Evolutionary conservation across 352 stramenopile species (phyloP).

Genomic region (Phytophthora ramorum): DNA sequence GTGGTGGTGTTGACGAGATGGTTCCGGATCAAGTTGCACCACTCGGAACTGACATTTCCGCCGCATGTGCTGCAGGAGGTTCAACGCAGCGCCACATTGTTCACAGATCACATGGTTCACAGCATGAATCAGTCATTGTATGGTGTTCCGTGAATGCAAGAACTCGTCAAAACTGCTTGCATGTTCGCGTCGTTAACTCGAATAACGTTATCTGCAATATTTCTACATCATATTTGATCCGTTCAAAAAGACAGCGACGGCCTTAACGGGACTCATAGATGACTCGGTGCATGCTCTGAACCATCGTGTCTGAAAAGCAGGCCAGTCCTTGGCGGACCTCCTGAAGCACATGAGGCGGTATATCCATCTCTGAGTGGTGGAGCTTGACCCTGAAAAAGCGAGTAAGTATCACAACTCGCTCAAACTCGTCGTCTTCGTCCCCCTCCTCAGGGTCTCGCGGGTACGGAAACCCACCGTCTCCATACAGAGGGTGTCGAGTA

Average conservation of each 20-base stretch:
- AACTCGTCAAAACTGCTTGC: conserved; percentile 20
- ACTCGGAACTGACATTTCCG: conserved; percentile 16
- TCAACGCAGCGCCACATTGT: conserved; percentile 17
- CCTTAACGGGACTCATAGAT: conserved; percentile 38
- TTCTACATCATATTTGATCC: conserved; percentile 27
- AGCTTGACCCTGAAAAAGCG: conserved; percentile 44
- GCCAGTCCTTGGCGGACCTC: conserved; percentile 41
- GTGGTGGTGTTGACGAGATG: conserved; percentile 36
- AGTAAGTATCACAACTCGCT: conserved; percentile 46
- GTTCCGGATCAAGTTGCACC: conserved; percentile 34
- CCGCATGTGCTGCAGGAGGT: conserved; percentile 26
- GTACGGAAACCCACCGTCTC: conserved; percentile 25
- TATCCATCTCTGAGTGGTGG: conserved; percentile 44
- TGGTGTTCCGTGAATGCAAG: conserved; percentile 3
- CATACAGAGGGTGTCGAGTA: conserved; percentile 22
- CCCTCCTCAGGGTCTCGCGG: conserved; percentile 20
- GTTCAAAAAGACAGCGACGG: not conserved
- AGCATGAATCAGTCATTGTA: conserved; percentile 44
- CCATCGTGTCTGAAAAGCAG: conserved; percentile 48
- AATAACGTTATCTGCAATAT: conserved; percentile 24
- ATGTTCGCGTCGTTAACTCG: conserved; percentile 14
- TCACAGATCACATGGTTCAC: conserved; percentile 37
- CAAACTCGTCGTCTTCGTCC: conserved; percentile 30
- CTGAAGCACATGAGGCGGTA: conserved; percentile 38
- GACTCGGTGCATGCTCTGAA: conserved; percentile 46